Conservation (phyloP, 495 filamentous ascomycete genomes). For the Paragyromitra xinjiangensis region DNA sequence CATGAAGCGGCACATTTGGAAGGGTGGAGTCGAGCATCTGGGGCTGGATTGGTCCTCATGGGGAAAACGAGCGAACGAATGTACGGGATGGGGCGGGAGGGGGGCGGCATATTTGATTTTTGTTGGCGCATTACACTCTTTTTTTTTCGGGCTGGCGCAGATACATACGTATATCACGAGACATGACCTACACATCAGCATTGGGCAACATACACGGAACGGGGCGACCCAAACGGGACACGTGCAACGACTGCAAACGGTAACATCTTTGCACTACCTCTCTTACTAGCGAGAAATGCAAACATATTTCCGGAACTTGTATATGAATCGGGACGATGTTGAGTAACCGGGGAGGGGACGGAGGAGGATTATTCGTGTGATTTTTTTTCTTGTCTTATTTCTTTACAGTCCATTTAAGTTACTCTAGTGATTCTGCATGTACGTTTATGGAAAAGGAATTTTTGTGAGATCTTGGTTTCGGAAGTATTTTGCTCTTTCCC, state of each 20-base stretch:
- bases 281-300: conserved; percentile 19
- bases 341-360: conserved; percentile 29
- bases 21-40: conserved; percentile 6
- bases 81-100: conserved; percentile 32
- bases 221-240: conserved; percentile 49
- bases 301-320: conserved; percentile 35
- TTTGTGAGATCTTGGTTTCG: conserved; percentile 32
- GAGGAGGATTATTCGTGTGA: conserved; percentile 24
- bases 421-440: conserved; percentile 25
- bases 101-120: conserved; percentile 37
- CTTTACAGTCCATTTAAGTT: conserved; percentile 19
- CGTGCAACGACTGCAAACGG: conserved; percentile 39
- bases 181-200: conserved; percentile 48
- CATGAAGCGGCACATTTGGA: background rate
- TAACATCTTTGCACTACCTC: conserved; percentile 30
- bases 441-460: conserved; percentile 30
- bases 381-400: conserved; percentile 25
- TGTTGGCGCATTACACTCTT: conserved; percentile 43
- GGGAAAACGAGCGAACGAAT: conserved; percentile 36
- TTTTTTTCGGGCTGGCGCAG: conserved; percentile 49
- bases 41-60: conserved; percentile 32
- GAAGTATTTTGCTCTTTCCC: conserved; percentile 1
- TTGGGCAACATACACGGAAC: conserved; percentile 52
- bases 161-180: conserved; percentile 53
- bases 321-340: conserved; percentile 36